Percentiles rank a stretch among this genome's conserved stretches.
phyloP scores from a whole-genome alignment of 495 filamentous ascomycete genomes.

The Daldinia decipiens region DNA sequence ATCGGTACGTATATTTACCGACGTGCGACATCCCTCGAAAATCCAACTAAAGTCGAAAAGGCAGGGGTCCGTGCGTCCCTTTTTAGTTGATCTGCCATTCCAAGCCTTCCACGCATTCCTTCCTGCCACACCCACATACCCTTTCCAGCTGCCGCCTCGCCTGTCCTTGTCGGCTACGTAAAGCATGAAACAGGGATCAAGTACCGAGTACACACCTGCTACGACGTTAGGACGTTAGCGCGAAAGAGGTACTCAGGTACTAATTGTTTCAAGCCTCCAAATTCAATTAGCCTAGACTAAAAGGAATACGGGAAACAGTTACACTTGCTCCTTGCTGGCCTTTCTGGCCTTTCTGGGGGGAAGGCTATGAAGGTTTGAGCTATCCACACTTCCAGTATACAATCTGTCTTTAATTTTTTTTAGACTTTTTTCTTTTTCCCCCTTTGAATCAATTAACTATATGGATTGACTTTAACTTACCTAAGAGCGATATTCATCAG shows the following conservation, averaged over 20 bases:
- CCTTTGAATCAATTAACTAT: slow-evolving; percentile 14
- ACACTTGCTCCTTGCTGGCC: slow-evolving; percentile 16
- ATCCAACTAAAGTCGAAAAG: slow-evolving; percentile 3
- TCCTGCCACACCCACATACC: slow-evolving; percentile 1
- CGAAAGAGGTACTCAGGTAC: slow-evolving; percentile 22
- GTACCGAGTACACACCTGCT: slow-evolving; percentile 22
- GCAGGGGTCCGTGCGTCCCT: slow-evolving; percentile 24
- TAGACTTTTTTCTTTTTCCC: background rate
- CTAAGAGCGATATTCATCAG: slow-evolving; percentile 9
- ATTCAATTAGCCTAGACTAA: slow-evolving; percentile 23
- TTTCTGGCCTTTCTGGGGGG: slow-evolving; percentile 19
- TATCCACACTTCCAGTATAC: slow-evolving; percentile 5
- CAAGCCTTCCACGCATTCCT: slow-evolving; percentile 4
- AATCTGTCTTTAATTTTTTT: slow-evolving; percentile 11
- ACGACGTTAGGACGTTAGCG: slow-evolving; percentile 34
- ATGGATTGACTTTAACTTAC: slow-evolving; percentile 9
- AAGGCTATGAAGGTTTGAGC: slow-evolving; percentile 13
- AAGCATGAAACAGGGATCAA: slow-evolving; percentile 16
- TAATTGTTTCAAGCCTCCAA: slow-evolving; percentile 24
- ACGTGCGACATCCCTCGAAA: slow-evolving; percentile 40
- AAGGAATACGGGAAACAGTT: slow-evolving; percentile 12
- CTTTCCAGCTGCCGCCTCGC: slow-evolving; percentile 32
- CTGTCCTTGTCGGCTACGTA: slow-evolving; percentile 9
- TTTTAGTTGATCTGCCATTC: slow-evolving; percentile 22
- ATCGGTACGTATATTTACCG: slow-evolving; percentile 43